Evolutionary conservation across 768 basidiomycete species (phyloP), one percentile per base, ranked within the genome.

Genomic region (Agaricus blazei): DNA sequence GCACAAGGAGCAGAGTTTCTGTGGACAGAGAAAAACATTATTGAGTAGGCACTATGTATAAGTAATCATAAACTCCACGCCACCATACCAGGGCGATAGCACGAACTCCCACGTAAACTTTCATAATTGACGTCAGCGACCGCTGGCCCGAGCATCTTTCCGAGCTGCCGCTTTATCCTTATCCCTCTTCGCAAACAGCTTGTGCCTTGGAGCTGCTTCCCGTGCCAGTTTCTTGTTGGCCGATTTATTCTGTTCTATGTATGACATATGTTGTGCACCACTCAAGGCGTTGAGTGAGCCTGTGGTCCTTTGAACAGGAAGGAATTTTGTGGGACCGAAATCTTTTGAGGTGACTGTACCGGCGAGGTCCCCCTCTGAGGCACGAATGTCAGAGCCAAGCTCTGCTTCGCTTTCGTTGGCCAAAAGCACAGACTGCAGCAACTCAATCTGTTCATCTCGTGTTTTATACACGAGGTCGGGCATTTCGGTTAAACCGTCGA

Each of bases 401-500:
- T 94, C 92, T 14, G 91, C 93, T 63, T 88, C 91, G 60, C 83
- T 86, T 67, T 97, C 96, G 68, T 90, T 93, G 31, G 93, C 90
- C 59, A 93, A 77, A 19, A 98, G 77, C 15, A 98, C 95, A 5
- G 90, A 88, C 56, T 90, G 88, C n/a, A 99, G 79, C 15, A 99
- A 83, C 67, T 98, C 96, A 57, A 98, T 96, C 72, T 98, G 96
- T 65, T 97, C 91, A 63, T 93, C 86, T 64, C 83, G 82, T 40
- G 90, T 92, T 64, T 82, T 84, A 75, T 96, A 99, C 48, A 98
- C 97, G 51, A 98, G 79, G 64, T 93, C 89, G 3, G 88, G 84
- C 60, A 94, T 78, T 42, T 80, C 76, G 56, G 96, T 88, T 27
- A 98, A 77, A 8, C 97, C 97, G 59, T 98, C 94, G 15, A 99